Base-by-base conservation (phyloP, 306 rosid genomes). In the Gastrolobium bilobum region DNA sequence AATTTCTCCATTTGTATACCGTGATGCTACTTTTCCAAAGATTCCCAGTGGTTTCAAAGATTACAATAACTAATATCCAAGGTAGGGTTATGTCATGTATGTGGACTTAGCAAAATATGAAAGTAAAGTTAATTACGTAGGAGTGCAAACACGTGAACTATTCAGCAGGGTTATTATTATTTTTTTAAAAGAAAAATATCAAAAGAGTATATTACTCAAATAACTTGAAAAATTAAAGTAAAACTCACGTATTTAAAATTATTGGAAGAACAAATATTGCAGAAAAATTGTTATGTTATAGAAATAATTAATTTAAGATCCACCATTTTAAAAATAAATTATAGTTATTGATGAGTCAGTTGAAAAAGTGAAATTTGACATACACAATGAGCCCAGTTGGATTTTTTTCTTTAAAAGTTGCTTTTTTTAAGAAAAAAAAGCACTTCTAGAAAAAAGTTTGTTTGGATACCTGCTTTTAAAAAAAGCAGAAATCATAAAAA, bases 1-100 rank as follows among this genome's bases (percentile, higher is more conserved):
- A 69, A 68, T 79, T 84, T 86, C 73, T 76, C 82, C 80, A 77
- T 84, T 82, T 81, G 30, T 58, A 62, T 83, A 69, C 82, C 58
- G 43, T 73, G 80, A 79, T 80, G 78, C 76, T 14, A 85, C 85
- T 72, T 43, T 26, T 20, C 63, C 78, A 38, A 46, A 78, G 79
- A 70, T 78, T 80, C 82, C 31, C 42, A 38, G 68, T 50, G 56
- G 46, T 38, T 58, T 73, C 67, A 50, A 71, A 73, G 38, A 83
- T 73, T 78, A 76, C 81, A 60, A 26, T 71, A 2, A 56, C 70
- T 64, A 53, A 65, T 10, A 54, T 73, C 54, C 65, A 73, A 62
- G 7, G 8, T 47, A 7, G 73, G 64, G 57, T 71, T 71, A n/a
- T 2, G 26, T 20, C 26, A 20, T 20, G 1, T 20, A 20, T 20